Evolutionary conservation across 2,329 filamentous ascomycete genomes (phyloP).

Genomic region (Fusarium nelsonii): DNA sequence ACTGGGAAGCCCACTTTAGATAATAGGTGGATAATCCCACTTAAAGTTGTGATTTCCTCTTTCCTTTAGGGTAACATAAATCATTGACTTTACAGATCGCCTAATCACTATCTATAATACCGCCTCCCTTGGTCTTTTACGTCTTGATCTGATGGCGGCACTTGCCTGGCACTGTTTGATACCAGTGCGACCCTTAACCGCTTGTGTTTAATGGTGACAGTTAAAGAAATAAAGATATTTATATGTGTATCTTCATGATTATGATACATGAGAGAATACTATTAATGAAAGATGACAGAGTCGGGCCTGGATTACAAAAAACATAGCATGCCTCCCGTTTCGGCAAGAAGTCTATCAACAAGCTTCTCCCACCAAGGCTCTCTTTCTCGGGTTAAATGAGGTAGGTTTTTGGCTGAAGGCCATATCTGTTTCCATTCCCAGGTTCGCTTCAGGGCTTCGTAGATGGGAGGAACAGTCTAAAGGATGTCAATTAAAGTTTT

Average conservation of each 20-base stretch:
- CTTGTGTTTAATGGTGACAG: background rate
- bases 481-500: background rate
- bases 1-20: constrained; percentile 3
- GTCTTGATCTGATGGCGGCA: background rate
- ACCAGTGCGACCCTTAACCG: background rate
- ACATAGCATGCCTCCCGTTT: constrained; percentile 8
- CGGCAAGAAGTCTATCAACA: constrained; percentile 1
- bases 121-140: background rate
- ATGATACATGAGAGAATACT: background rate
- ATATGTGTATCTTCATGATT: background rate
- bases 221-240: background rate
- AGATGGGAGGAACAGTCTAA: constrained; percentile 9
- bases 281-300: background rate
- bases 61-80: background rate
- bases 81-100: background rate
- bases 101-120: background rate
- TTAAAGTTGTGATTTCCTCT: background rate
- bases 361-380: constrained; percentile 13
- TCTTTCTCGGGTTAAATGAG: constrained; percentile 3
- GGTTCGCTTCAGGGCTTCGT: constrained; percentile 10
- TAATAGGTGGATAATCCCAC: background rate
- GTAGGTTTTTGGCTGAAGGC: constrained; percentile 8
- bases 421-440: constrained; percentile 10
- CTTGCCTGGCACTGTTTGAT: background rate
- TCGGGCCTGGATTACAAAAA: constrained; percentile 1